These are phyloP conservation scores for Clavispora carvajalis DNA, from an alignment of 805 yeast species.

Conservation along the genomic window DNA sequence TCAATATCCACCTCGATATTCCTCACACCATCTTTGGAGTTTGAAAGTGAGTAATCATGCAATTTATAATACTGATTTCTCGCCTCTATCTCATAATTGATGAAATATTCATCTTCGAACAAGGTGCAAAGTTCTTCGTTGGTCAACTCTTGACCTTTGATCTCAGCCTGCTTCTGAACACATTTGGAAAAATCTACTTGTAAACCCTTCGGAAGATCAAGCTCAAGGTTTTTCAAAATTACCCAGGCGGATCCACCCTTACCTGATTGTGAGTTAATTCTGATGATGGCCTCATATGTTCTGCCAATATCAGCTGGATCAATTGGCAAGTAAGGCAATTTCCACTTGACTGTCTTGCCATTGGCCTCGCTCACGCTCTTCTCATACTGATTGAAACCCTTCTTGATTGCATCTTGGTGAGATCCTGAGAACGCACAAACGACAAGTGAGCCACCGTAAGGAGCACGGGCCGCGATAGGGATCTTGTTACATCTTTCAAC, in stretches of 20 bases:
- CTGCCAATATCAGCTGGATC: conserved; percentile 84
- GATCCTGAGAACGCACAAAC: conserved; percentile 82
- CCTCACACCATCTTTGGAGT: conserved; percentile 31
- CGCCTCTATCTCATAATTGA: conserved; percentile 28
- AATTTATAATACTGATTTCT: conserved; percentile 27
- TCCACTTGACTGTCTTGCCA: conserved; percentile 48
- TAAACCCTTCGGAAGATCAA: conserved; percentile 76
- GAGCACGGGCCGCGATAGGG: conserved; percentile 73
- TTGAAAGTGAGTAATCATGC: conserved; percentile 43
- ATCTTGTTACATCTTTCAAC: conserved; percentile 79
- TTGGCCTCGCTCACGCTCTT: conserved; percentile 31
- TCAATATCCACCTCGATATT: conserved; percentile 47
- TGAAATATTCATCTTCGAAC: conserved; percentile 56
- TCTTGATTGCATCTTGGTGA: conserved; percentile 87
- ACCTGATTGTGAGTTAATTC: conserved; percentile 85
- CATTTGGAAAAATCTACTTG: conserved; percentile 70
- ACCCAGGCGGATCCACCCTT: conserved; percentile 92
- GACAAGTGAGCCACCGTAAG: conserved; percentile 77
- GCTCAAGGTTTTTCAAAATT: conserved; percentile 65
- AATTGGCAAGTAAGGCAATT: conserved; percentile 75
- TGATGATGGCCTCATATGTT: conserved; percentile 86
- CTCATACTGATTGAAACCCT: conserved; percentile 58
- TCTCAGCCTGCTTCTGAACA: conserved; percentile 68
- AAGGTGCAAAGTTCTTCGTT: conserved; percentile 58
- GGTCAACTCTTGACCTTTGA: conserved; percentile 65